phyloP scores from a whole-genome alignment of 768 basidiomycete species.

The Termitomyces sp. region DNA sequence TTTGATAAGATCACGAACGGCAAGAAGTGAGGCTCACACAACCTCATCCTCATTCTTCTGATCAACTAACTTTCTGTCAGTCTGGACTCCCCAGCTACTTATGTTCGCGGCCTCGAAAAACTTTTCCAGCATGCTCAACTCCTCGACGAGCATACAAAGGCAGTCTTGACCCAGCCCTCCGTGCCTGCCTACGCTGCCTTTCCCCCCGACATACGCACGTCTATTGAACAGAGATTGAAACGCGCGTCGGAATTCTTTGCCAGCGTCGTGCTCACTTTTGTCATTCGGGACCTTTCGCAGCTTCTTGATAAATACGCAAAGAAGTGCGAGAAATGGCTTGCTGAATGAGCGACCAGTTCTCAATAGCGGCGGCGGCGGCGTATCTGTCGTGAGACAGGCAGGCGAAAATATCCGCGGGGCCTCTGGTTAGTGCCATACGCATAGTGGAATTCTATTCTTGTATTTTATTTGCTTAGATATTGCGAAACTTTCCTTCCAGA shows the following conservation, averaged over 20 bases:
- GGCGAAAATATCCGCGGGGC: slow-evolving; percentile 1
- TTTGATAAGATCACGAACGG: slow-evolving; percentile 85
- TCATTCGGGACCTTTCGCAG: slow-evolving; percentile 82
- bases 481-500: slow-evolving; percentile 3
- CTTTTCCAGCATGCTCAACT: slow-evolving; percentile 74
- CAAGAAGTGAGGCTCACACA: slow-evolving; percentile 63
- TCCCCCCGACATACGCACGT: slow-evolving; percentile 55
- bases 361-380: neutral
- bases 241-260: slow-evolving; percentile 91
- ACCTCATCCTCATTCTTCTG: slow-evolving; percentile 3
- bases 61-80: slow-evolving; percentile 35
- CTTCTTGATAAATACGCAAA: slow-evolving; percentile 91
- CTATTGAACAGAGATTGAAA: slow-evolving; percentile 71
- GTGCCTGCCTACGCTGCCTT: slow-evolving; percentile 75
- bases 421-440: slow-evolving; percentile 5
- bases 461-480: slow-evolving; percentile 13
- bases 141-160: slow-evolving; percentile 85
- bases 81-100: slow-evolving; percentile 83
- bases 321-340: slow-evolving; percentile 91
- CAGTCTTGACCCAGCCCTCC: slow-evolving; percentile 58
- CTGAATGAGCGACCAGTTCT: slow-evolving; percentile 49
- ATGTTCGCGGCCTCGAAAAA: slow-evolving; percentile 71
- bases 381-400: slow-evolving; percentile 2
- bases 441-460: slow-evolving; percentile 11
- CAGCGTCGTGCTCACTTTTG: slow-evolving; percentile 83